Evolutionary conservation across 768 basidiomycete genomes (phyloP).

Genomic region (Leccinum arenicola): DNA sequence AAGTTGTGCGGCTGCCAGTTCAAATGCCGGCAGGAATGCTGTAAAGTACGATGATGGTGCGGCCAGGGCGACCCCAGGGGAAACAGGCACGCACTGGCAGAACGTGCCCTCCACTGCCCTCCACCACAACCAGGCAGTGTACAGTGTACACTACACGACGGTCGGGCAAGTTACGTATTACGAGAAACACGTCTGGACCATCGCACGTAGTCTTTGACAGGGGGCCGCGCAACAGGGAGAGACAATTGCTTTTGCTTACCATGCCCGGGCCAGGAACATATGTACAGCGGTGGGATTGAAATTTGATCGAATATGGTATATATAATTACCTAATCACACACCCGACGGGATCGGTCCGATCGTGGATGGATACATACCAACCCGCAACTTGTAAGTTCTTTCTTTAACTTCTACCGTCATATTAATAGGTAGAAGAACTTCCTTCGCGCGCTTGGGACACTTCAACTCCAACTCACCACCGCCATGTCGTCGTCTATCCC

Average conservation of each 20-base stretch:
- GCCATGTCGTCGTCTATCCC: slow-evolving; percentile 13
- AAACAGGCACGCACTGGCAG: not conserved
- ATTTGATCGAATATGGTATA: not conserved
- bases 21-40: not conserved
- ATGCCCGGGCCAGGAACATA: not conserved
- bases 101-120: not conserved
- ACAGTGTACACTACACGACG: not conserved
- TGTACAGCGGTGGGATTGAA: not conserved
- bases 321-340: not conserved
- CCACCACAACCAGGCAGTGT: not conserved
- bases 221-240: not conserved
- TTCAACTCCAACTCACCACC: not conserved
- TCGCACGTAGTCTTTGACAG: not conserved
- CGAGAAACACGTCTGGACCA: not conserved
- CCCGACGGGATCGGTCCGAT: slow-evolving; percentile 6
- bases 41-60: not conserved
- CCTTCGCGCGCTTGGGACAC: slow-evolving; percentile 1
- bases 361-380: not conserved
- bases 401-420: not conserved
- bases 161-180: not conserved
- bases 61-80: not conserved
- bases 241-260: not conserved
- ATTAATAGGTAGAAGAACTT: slow-evolving; percentile 17
- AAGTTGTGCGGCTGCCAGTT: not conserved
- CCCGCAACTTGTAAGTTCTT: not conserved